Evolutionary conservation across 345 rosid species (phyloP).

Genomic region (Psidium guajava): DNA sequence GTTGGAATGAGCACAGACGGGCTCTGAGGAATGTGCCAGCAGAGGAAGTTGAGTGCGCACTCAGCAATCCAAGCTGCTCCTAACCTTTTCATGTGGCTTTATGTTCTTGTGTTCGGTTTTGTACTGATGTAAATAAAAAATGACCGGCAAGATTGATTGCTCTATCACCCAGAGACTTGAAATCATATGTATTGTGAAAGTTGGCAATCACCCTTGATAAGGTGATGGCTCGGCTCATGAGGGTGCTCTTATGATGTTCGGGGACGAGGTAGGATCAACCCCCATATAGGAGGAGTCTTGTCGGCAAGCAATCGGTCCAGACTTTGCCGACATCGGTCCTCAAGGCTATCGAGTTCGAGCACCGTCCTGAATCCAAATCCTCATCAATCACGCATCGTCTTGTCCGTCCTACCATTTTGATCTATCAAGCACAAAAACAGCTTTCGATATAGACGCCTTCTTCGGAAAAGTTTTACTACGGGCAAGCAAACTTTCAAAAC

Average conservation of each 20-base stretch:
- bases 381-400: background rate
- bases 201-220: background rate
- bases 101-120: background rate
- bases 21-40: background rate
- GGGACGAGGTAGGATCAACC: background rate
- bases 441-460: background rate
- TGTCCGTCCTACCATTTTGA: background rate
- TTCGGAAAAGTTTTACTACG: background rate
- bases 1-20: background rate
- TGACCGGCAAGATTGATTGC: background rate
- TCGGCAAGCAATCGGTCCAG: background rate
- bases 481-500: no score
- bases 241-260: background rate
- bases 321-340: background rate
- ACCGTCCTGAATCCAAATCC: background rate
- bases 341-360: background rate
- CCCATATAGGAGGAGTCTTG: background rate
- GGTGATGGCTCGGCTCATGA: background rate
- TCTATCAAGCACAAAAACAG: background rate
- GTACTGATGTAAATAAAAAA: background rate
- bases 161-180: background rate
- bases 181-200: background rate
- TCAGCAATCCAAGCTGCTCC: background rate
- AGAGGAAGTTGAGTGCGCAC: background rate
- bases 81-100: background rate